Evolutionary conservation across 805 yeast species (phyloP).

Genomic region (Yamadazyma laniorum): DNA sequence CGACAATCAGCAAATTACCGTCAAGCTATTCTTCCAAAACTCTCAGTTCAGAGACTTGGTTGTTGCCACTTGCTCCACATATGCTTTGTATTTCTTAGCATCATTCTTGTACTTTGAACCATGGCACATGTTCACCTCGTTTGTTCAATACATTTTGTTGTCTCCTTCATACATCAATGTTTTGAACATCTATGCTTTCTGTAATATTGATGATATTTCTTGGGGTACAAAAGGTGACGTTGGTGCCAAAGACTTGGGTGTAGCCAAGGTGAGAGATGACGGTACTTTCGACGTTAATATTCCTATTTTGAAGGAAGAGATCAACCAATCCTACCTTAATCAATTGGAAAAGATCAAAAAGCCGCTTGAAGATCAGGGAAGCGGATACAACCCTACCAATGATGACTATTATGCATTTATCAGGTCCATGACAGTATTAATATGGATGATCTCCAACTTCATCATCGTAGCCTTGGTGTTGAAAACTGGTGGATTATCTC

Average conservation of each 20-base stretch:
- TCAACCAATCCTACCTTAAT: conserved; percentile 51
- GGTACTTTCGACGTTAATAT: conserved; percentile 58
- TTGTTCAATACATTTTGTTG: conserved; percentile 49
- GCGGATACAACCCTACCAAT: conserved; percentile 24
- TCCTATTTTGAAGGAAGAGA: conserved; percentile 47
- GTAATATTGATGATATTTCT: conserved; percentile 69
- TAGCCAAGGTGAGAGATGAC: conserved; percentile 50
- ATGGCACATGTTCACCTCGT: conserved; percentile 63
- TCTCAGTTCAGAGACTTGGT: conserved; percentile 48
- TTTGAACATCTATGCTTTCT: conserved; percentile 64
- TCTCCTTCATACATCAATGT: conserved; percentile 56
- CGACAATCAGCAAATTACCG: conserved; percentile 41
- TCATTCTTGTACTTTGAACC: conserved; percentile 62
- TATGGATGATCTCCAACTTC: conserved; percentile 46
- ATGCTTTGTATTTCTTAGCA: conserved; percentile 58
- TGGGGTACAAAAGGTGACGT: conserved; percentile 75
- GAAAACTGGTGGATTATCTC: conserved; percentile 45
- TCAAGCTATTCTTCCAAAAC: conserved; percentile 44
- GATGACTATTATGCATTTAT: conserved; percentile 48
- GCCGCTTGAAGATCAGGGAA: conserved; percentile 36
- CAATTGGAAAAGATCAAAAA: conserved; percentile 52
- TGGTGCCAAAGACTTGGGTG: conserved; percentile 58
- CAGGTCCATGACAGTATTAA: conserved; percentile 45
- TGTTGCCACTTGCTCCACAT: conserved; percentile 60
- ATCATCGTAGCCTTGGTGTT: conserved; percentile 41